Evolutionary conservation across 2,329 filamentous ascomycete genomes (phyloP).

Genomic region (Aaosphaeria pasadenensis): DNA sequence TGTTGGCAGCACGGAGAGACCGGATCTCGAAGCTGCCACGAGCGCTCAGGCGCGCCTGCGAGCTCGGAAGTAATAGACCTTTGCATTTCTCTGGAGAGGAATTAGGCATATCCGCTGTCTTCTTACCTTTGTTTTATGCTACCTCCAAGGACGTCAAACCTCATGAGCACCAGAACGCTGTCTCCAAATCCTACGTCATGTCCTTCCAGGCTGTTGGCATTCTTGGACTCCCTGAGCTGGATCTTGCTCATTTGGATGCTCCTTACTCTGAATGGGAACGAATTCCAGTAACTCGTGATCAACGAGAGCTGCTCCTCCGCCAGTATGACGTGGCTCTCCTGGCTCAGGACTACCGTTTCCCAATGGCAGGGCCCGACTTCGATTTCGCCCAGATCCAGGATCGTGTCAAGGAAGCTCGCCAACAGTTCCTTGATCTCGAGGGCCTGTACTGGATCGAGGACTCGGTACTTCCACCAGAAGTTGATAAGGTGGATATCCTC

Average conservation of each 20-base stretch:
- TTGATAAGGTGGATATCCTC: conserved; percentile 27
- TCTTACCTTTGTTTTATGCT: conserved; percentile 37
- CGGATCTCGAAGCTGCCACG: conserved; percentile 35
- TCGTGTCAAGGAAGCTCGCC: conserved; percentile 32
- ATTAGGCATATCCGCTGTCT: conserved; percentile 36
- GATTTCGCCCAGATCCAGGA: conserved; percentile 35
- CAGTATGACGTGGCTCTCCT: conserved; percentile 38
- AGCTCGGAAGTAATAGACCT: conserved; percentile 34
- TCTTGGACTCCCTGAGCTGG: conserved; percentile 39
- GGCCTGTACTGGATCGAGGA: conserved; percentile 38
- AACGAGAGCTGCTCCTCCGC: conserved; percentile 34
- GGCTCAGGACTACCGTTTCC: conserved; percentile 37
- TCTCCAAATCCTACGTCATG: conserved; percentile 32
- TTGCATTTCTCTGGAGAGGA: conserved; percentile 39
- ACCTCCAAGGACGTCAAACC: conserved; percentile 26
- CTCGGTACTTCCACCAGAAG: conserved; percentile 19
- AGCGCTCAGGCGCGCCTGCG: conserved; percentile 35
- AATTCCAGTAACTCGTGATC: conserved; percentile 29
- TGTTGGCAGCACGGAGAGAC: conserved; percentile 28
- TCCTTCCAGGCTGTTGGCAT: conserved; percentile 40
- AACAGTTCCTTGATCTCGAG: conserved; percentile 36
- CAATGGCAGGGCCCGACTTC: conserved; percentile 35
- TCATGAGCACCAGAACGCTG: conserved; percentile 11
- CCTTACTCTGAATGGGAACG: conserved; percentile 37
- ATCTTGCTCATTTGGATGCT: conserved; percentile 28